Conservation (phyloP, 495 filamentous ascomycete species). For the Talaromyces trachyspermus region DNA sequence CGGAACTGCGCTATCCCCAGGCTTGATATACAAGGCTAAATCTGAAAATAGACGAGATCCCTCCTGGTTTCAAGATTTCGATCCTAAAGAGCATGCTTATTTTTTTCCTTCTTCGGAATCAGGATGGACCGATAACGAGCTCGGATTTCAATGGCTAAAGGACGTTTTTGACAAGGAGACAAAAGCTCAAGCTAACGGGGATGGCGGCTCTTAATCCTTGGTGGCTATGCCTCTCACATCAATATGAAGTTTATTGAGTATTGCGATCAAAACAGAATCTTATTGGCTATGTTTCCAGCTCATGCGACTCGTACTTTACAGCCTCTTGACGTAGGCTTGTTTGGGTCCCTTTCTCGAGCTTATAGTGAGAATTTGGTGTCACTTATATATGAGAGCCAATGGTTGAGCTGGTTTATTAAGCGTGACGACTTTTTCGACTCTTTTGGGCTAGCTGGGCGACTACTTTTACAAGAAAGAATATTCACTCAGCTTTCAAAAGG, state of each 20-base stretch:
- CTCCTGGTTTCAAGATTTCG: conserved; percentile 6
- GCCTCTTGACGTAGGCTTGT: conserved; percentile 2
- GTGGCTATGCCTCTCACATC: not conserved
- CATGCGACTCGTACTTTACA: not conserved
- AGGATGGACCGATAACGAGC: conserved; percentile 5
- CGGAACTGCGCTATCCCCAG: not conserved
- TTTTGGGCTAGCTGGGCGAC: not conserved
- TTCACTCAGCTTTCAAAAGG: not conserved
- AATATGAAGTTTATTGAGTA: too few species aligned
- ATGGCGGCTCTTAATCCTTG: not conserved
- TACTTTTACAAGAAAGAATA: not conserved
- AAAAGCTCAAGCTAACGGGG: not conserved
- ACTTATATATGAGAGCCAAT: conserved; percentile 1
- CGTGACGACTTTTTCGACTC: not conserved
- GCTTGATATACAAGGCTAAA: conserved; percentile 1
- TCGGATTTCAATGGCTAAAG: not conserved
- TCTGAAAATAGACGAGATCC: not conserved
- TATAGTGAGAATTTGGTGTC: not conserved
- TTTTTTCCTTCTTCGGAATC: not conserved
- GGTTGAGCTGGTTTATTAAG: not conserved
- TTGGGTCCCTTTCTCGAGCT: not conserved
- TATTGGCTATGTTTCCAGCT: not conserved
- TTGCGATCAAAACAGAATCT: not conserved
- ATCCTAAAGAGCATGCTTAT: conserved; percentile 1
- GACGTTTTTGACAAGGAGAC: not conserved